Base-by-base conservation (phyloP, 495 filamentous ascomycete species). In the Xylaria intraflava region DNA sequence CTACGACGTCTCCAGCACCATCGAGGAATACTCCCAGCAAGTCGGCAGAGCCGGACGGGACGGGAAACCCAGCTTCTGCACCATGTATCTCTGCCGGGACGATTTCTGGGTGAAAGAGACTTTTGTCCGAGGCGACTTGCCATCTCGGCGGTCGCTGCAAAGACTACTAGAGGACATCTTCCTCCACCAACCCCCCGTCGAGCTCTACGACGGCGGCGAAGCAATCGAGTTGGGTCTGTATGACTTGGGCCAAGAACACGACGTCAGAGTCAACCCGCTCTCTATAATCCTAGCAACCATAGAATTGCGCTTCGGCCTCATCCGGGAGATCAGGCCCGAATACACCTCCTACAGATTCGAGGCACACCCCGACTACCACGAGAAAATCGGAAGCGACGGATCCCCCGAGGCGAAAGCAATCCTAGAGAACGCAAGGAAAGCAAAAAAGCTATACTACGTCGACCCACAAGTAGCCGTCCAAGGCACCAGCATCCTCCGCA, bases 21-120 rank as follows among this genome's bases (percentile, higher is more conserved):
- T 83, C 6, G 80, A 83, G 55, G 78, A 77, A 19, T 83, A 83
- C 47, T 81, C 77, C 44, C 79, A 82, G 51, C 78, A 83, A 57
- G 76, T 83, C 55, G 80, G 80, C 2, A 72, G 80, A 53, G 79
- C 80, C 4, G 80, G 80, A 14, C 65, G 80, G 49, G 80, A 83
- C 60, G 76, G 74, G 1, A 57, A 68, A 22, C 53, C 59, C 0
- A 81, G 79, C 48, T 69, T 66, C 39, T 85, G 82, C 55, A 65
- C 78, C 62, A 71, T 81, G 8, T 83, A 71, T 51, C 64, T 83
- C 39, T 79, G 76, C 16, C 58, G 59, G 1, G 69, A 76, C 17
- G 80, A 83, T 49, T 74, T 80, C 49, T 71, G 72, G 40, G 47
- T 76, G 16, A 68, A 73, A 17, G 79, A 84, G 52, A 69, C 75